Percentiles rank a stretch among this genome's conserved stretches.
phyloP scores from a whole-genome alignment of 2,329 filamentous ascomycete species.

The Simplicillium sp. region DNA sequence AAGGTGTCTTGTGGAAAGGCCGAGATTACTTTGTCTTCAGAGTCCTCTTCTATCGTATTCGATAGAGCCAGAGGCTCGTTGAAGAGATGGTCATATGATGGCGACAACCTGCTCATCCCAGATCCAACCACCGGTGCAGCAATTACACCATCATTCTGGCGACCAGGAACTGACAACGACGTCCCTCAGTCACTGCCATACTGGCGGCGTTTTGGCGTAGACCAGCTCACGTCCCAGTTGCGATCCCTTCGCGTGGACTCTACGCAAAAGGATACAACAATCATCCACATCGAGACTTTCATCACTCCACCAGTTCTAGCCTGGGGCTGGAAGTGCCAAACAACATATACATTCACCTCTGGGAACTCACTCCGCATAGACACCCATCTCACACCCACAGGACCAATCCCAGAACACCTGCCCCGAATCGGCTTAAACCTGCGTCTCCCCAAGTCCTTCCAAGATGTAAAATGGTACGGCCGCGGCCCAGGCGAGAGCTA shows the following conservation, averaged over 20 bases:
- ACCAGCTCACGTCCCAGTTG: conserved; percentile 34
- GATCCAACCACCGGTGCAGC: conserved; percentile 25
- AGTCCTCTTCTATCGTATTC: conserved; percentile 23
- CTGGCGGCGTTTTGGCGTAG: conserved; percentile 44
- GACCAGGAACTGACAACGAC: conserved; percentile 59
- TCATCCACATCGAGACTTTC: conserved; percentile 42
- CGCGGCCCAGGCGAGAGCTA: conserved; percentile 56
- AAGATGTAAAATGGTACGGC: conserved; percentile 48
- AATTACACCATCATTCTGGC: conserved; percentile 45
- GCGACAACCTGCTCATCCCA: conserved; percentile 21
- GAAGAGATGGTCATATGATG: conserved; percentile 28
- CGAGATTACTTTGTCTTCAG: neutral
- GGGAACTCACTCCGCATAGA: conserved; percentile 33
- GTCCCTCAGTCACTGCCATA: conserved; percentile 41
- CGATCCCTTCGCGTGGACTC: conserved; percentile 28
- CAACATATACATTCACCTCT: conserved; percentile 44
- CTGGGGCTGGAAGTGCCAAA: conserved; percentile 44
- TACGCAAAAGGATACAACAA: conserved; percentile 31
- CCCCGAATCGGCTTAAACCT: conserved; percentile 54
- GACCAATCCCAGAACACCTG: conserved; percentile 42
- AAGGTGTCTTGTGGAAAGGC: conserved; percentile 9
- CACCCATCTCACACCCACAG: conserved; percentile 29
- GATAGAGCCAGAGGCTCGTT: conserved; percentile 34
- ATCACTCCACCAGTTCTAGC: conserved; percentile 50
- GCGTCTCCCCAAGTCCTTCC: conserved; percentile 34